Base-by-base conservation (phyloP, 129 eudicot species). In the Tagetes patula region DNA sequence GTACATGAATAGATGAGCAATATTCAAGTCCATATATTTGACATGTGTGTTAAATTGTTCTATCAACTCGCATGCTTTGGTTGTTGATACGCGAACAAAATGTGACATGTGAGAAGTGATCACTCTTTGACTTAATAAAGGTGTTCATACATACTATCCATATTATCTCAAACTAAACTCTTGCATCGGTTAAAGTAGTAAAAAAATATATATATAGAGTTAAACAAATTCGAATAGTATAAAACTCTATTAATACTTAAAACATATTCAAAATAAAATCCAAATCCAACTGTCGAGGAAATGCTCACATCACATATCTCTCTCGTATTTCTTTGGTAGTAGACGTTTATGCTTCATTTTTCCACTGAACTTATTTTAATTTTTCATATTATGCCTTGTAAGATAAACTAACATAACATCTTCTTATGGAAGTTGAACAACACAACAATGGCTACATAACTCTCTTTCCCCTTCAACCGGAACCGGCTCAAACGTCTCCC, bases 371-470 rank as follows among this genome's bases (percentile, higher is more conserved):
- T 58, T 58, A 58, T 58, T 58, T 61, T 27, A 54, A 5, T 5
- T 11, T 20, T 61, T 34, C 36, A 61, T 61, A 61, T 13, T 36
- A 59, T 59, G 67, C 45, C 13, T 59, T 59, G 34, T 1, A 60
- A 36, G 0, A 36, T 10, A 34, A 60, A 60, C 66, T 60, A 60
- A 60, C 33, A 53, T 53, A 60, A 34, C 36, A 12, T 9, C 31
- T 6, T 65, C 7, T 40, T 41, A 85, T 32, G 79, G 70, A 68
- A 62, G 82, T 50, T 72, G 78, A 73, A 74, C 85, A 71, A 80
- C 90, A 66, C 87, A 86, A 37, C 83, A 81, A 67, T 86, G 90
- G 68, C 87, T 77, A 38, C 90, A 86, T 13, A 86, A 83, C 31
- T 86, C 90, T 47, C 79, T 70, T 55, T 80, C 85, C 41, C 87